phyloP scores from a whole-genome alignment of 2,329 filamentous ascomycete genomes.

The Phyllosticta ampelicida region DNA sequence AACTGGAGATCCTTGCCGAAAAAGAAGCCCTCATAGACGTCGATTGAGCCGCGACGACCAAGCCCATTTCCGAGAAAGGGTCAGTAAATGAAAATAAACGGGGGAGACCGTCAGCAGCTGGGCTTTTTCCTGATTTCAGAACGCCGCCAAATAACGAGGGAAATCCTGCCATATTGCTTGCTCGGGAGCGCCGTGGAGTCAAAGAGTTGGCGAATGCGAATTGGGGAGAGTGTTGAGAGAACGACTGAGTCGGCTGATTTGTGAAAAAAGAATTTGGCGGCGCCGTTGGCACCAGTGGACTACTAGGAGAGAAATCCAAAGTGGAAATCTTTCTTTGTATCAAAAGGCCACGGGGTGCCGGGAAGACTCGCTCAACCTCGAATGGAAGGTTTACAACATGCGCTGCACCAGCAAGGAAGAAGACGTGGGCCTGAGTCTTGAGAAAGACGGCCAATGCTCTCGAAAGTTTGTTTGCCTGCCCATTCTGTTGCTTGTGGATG shows the following conservation, averaged over 20 bases:
- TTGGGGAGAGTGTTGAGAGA: conserved; percentile 3
- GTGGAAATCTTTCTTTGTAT: conserved; percentile 67
- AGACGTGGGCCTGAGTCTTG: conserved; percentile 85
- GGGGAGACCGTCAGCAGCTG: conserved; percentile 47
- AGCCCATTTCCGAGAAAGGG: conserved; percentile 72
- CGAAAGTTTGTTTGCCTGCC: conserved; percentile 15
- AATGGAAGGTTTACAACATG: conserved; percentile 92
- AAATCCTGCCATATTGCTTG: conserved; percentile 16
- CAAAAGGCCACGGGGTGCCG: conserved; percentile 71
- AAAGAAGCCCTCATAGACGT: conserved; percentile 8
- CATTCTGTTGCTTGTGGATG: conserved; percentile 16
- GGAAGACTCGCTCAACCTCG: conserved; percentile 78
- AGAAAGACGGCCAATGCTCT: conserved; percentile 78
- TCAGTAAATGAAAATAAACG: conserved; percentile 76
- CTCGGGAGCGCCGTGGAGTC: conserved; percentile 16
- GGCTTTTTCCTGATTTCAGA: conserved; percentile 16
- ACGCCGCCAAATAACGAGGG: conserved; percentile 24
- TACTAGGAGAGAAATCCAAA: conserved; percentile 27
- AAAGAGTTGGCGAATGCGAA: conserved; percentile 12
- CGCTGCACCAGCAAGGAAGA: conserved; percentile 76
- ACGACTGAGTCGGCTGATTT: conserved; percentile 13
- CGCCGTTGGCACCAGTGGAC: conserved; percentile 39
- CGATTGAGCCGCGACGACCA: conserved; percentile 49
- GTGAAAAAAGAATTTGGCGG: conserved; percentile 78
- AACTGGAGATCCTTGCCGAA: conserved; percentile 23